Conservation (phyloP, 192 early-diverging fungal genomes). For the Coemansia sp. region DNA sequence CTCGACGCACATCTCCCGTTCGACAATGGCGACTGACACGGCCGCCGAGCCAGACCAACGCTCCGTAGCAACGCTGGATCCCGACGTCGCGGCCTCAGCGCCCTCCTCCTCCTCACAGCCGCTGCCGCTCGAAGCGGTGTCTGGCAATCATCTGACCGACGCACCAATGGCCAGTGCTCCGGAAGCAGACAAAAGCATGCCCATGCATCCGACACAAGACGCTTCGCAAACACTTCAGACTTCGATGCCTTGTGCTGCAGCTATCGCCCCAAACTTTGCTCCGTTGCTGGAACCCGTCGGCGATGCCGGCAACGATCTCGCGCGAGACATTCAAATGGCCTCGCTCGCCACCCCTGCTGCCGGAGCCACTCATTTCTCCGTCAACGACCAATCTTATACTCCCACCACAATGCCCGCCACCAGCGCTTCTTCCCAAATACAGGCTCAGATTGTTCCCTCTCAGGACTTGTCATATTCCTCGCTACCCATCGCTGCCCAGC, state of each 20-base stretch:
- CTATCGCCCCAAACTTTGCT: conserved; percentile 4
- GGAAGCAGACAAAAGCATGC: conserved; percentile 2
- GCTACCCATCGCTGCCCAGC: neutral
- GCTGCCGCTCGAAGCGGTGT: neutral
- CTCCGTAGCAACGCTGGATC: neutral
- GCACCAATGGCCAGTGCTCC: neutral
- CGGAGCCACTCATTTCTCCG: conserved; percentile 2
- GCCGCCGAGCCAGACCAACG: neutral
- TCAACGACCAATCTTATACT: neutral
- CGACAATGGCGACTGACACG: neutral
- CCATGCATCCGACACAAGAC: conserved; percentile 9
- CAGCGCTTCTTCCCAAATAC: conserved; percentile 1
- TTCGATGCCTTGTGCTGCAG: conserved; percentile 3
- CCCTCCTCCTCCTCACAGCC: neutral
- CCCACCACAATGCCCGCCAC: neutral
- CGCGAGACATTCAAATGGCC: conserved; percentile 9
- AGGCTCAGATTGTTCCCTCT: neutral
- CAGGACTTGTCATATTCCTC: neutral
- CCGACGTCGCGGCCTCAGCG: neutral
- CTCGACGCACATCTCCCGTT: neutral
- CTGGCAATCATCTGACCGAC: conserved; percentile 6
- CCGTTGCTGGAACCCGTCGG: conserved; percentile 2
- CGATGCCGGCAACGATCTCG: conserved; percentile 3
- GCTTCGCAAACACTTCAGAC: conserved; percentile 9
- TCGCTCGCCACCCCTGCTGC: conserved; percentile 4